Base-by-base conservation (phyloP, 2,329 filamentous ascomycete species). In the Stagonosporopsis cucurbitacearum region DNA sequence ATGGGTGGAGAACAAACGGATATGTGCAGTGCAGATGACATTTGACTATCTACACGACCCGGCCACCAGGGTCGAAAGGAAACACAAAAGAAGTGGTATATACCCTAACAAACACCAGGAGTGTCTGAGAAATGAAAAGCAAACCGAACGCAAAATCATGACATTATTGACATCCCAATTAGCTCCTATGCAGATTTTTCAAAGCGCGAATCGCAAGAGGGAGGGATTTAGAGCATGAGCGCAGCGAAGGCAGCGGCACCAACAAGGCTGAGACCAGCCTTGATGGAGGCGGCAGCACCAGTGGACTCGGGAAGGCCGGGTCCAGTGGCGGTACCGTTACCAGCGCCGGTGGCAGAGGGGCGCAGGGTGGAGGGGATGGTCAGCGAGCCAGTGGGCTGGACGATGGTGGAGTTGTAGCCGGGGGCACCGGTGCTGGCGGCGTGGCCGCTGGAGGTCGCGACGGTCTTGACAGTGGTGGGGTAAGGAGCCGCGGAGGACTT, bases 241-340 rank as follows among this genome's bases (percentile, higher is more conserved):
- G 76, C 77, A 33, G 77, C 62, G 60, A 72, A 76, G 50, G 76
- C 78, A 22, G 75, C 74, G 39, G 75, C 69, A 57, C 76, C 77
- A 36, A 69, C 75, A 53, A 79, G 66, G 67, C 75, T 70, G 60
- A 77, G 67, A 48, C 70, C 72, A 46, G 71, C 72, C 54, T 68
- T 54, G 57, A 75, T 42, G 36, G 63, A 62, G 25, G 65, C 64
- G 12, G 73, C 75, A 42, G 71, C 74, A 45, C 73, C 73, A 40
- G 76, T 70, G 46, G 58, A 61, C 63, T 68, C 58, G 28, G 70
- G 66, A 13, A 62, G 61, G 44, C 30, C 30, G 30, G 45, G 25
- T 32, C 39, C 35, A 39, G 67, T 60, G 45, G 62, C 60, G 55
- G 72, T 68, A 50, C 63, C 55, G 51, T 67, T 67, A 23, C 56